Conservation (phyloP, 192 early-diverging fungal genomes). For the Coemansia sp. region DNA sequence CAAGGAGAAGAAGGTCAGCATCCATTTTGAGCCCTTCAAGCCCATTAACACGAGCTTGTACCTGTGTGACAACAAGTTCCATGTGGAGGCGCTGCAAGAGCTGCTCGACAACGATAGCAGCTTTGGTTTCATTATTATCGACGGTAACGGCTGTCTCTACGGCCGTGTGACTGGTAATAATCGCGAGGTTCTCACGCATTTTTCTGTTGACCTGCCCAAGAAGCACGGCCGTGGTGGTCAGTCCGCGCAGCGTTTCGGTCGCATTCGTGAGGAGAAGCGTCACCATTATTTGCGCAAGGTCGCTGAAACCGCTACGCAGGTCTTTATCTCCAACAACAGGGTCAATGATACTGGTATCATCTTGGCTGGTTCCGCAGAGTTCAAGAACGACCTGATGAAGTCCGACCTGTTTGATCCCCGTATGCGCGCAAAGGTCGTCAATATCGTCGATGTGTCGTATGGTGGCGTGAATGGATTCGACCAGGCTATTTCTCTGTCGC, state of each 20-base stretch:
- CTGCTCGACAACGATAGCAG: constrained; percentile 92
- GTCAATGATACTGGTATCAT: constrained; percentile 71
- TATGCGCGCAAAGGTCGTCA: constrained; percentile 85
- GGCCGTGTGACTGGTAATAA: constrained; percentile 94
- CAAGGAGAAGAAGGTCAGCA: constrained; percentile 99
- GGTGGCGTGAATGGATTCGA: constrained; percentile 99
- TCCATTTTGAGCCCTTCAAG: constrained; percentile 99
- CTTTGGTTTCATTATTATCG: constrained; percentile 99
- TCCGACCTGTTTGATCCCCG: constrained; percentile 97
- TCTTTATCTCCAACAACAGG: constrained; percentile 94
- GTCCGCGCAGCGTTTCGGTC: constrained; percentile 98
- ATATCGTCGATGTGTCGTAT: constrained; percentile 96
- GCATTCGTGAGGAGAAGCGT: constrained; percentile 98
- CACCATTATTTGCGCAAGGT: constrained; percentile 99
- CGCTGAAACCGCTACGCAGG: constrained; percentile 93
- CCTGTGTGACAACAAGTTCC: constrained; percentile 99
- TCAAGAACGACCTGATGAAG: constrained; percentile 95
- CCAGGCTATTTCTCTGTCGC: constrained; percentile 93
- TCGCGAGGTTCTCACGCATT: constrained; percentile 91
- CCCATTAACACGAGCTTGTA: constrained; percentile 99
- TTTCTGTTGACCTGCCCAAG: constrained; percentile 97
- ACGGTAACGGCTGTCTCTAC: constrained; percentile 96
- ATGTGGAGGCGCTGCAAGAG: constrained; percentile 90
- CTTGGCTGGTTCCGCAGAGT: constrained; percentile 98
- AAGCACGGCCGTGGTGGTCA: constrained; percentile 99